These are phyloP conservation scores for Epichloe gansuensis DNA, from an alignment of 2,329 filamentous ascomycete genomes.

Conservation along the genomic window DNA sequence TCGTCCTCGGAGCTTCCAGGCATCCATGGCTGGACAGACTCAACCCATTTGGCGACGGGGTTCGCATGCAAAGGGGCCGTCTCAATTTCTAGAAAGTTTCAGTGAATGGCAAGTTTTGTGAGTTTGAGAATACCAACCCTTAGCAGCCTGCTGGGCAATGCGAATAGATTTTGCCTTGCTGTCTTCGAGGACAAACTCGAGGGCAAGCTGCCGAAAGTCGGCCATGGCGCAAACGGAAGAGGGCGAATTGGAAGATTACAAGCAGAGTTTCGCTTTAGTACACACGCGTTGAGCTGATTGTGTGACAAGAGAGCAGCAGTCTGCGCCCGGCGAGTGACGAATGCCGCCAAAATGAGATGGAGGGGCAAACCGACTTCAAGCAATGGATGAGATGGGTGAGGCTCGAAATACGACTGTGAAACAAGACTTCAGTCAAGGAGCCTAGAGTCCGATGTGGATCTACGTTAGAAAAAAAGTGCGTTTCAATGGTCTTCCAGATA, in stretches of 20 bases:
- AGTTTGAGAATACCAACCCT: conserved; percentile 16
- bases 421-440: not conserved
- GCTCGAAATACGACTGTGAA: not conserved
- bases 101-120: not conserved
- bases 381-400: not conserved
- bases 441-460: too few relatives aligned
- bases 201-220: conserved; percentile 37
- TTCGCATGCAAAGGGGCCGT: conserved; percentile 28
- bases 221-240: conserved; percentile 26
- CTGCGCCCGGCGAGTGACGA: not conserved
- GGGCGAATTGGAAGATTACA: not conserved
- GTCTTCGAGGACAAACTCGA: conserved; percentile 41
- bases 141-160: conserved; percentile 33
- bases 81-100: conserved; percentile 28
- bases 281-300: not conserved
- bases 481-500: not conserved
- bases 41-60: conserved; percentile 40
- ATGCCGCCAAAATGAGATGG: not conserved
- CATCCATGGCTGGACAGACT: conserved; percentile 43
- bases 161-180: conserved; percentile 26
- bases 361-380: not conserved
- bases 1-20: conserved; percentile 26
- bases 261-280: not conserved
- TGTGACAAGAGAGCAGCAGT: not conserved
- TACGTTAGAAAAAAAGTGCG: not conserved